Base-by-base conservation (phyloP, 176 grass and related monocot species). In the Bonia amplexicaulis region DNA sequence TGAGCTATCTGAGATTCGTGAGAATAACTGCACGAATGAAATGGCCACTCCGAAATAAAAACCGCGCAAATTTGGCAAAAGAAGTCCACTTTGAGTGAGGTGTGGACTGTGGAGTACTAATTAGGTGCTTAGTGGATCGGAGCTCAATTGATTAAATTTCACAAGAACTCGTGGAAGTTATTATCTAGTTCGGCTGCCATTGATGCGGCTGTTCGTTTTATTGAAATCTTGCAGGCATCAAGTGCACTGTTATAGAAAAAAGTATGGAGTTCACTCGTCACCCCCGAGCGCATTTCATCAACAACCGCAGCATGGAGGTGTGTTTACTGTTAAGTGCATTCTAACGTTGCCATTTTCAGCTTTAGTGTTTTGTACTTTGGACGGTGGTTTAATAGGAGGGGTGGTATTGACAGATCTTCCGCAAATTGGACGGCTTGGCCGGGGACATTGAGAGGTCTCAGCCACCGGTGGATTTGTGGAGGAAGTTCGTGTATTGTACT, bases 301-400 rank as follows among this genome's bases (percentile, higher is more conserved):
- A 99, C 83, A 99, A 99, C 63, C 91, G 96, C 61, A 90, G 91
- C 1, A 99, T 99, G 96, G 96, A 99, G 93, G 93, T 95, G 87
- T 47, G 54, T 90, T 76, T 71, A 22, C 59, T 70, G 29, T 69
- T 72, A 27, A 35, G 20, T 49, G 16, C 63, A 33, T 41, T 44
- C 17, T 6, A 20, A 3, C 86, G 22, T 73, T 39, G 23, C 12
- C 8, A 65, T 16, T 64, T 67, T 14, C 17, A 44, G 78, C 48
- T 40, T 13, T 16, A 39, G 6, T 60, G 22, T 46, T 44, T 45
- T 37, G 13, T 65, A 64, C n/a, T 69, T 63, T 71, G 17, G 4
- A 44, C 0, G 3, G 45, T 88, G 17, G 26, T 77, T 77, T 79
- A 19, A 77, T 31, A 23, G 17, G 63, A 52, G 2, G 7, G 27